Base-by-base conservation (phyloP, 352 stramenopile species). In the Phytophthora quininea region DNA sequence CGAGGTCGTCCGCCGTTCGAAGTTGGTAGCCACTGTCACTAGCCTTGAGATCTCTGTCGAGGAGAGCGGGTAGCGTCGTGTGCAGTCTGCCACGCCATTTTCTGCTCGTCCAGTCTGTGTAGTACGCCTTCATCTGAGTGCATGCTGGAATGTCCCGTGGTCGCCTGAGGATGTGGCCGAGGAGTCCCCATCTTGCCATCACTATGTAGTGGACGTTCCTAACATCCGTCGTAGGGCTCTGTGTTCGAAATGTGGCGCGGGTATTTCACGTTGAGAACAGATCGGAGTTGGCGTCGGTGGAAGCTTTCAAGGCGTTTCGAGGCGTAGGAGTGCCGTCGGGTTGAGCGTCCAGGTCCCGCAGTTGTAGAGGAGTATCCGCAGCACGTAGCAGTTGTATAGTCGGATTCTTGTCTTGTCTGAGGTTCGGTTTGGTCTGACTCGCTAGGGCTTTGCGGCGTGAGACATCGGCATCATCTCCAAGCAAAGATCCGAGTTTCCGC, bases 381-480 rank as follows among this genome's bases (percentile, higher is more conserved):
- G 11, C 0, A 62, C 35, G 15, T 62, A 67, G 24, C 60, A 57
- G 52, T 57, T 67, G 45, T 53, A 62, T 10, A 67, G 52, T 3
- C 54, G 37, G 8, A 62, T 10, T 1, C 61, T 14, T 1, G 53
- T 58, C 5, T 40, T 48, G 37, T 69, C 46, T 2, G 29, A 33
- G 8, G 30, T 58, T n/a, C n/a, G n/a, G 2, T 29, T 37, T 15
- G 53, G 29, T 1, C 30, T 53, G 15, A 69, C 6, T 52, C 45
- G 61, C 61, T 2, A 69, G 19, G 4, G 11, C 46, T 27, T 69
- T 58, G 10, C 46, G 61, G 27, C 53, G 10, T 0, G 38, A 46
- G 5, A 54, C 1, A 14, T 69, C 53, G 53, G 58, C 61, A 0
- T n/a, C 31, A 15, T 68, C 46, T 1, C 35, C 53, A 2, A 54